Conservation (phyloP, 495 filamentous ascomycete genomes). For the Hyaloscypha finlandica region DNA sequence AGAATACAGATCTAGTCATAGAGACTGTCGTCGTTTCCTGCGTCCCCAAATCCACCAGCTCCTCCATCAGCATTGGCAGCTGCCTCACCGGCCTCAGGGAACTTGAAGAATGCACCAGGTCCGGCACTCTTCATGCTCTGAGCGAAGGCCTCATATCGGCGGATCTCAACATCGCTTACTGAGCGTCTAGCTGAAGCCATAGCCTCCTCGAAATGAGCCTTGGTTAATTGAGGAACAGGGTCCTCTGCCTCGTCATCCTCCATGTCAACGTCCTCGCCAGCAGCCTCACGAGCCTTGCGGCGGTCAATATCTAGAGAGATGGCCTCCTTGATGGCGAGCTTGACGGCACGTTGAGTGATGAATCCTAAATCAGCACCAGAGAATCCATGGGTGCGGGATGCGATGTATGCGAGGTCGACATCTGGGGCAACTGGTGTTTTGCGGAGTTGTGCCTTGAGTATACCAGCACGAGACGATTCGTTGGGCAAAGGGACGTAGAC, state of each 20-base stretch:
- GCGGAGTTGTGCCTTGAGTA: constrained; percentile 94
- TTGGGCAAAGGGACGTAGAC: constrained; percentile 98
- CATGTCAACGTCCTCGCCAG: constrained; percentile 79
- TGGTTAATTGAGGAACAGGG: constrained; percentile 94
- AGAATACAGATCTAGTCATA: constrained; percentile 52
- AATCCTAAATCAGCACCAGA: constrained; percentile 99
- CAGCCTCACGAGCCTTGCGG: constrained; percentile 82
- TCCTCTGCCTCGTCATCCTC: constrained; percentile 82
- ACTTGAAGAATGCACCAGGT: constrained; percentile 94
- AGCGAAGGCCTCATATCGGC: constrained; percentile 96
- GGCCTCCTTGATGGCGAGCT: constrained; percentile 98
- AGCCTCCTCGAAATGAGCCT: constrained; percentile 97
- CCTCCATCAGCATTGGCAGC: constrained; percentile 46
- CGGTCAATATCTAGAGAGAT: constrained; percentile 88
- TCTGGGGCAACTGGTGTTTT: constrained; percentile 93
- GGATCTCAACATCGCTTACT: constrained; percentile 94
- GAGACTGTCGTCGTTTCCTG: constrained; percentile 86
- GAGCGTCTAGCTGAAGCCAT: constrained; percentile 93
- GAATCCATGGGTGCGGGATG: constrained; percentile 97
- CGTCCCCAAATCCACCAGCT: constrained; percentile 70
- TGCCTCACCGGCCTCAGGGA: constrained; percentile 72
- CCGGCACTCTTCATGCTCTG: constrained; percentile 98
- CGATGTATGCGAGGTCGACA: constrained; percentile 88
- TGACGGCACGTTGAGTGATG: constrained; percentile 97
- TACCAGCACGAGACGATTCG: constrained; percentile 80